phyloP scores from a whole-genome alignment of 1,284 basidiomycete genomes.

The Sanghuangporus baumii region DNA sequence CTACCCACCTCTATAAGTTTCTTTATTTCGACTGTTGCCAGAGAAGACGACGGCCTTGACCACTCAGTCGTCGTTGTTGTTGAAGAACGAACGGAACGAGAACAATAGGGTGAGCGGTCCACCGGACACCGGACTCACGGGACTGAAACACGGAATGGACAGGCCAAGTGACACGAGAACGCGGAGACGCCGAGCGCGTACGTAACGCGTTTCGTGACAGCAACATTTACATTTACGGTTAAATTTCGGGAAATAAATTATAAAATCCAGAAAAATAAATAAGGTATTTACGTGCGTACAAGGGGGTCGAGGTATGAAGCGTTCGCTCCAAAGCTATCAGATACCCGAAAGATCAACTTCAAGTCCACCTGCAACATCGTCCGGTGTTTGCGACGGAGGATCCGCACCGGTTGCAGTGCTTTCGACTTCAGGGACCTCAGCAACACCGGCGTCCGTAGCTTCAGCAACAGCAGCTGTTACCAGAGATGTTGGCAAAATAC shows the following conservation, averaged over 20 bases:
- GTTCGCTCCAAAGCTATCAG: no score
- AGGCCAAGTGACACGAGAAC: neutral
- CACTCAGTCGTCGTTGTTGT: neutral
- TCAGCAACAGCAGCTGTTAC: neutral
- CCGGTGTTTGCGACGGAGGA: no score
- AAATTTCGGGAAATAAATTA: neutral
- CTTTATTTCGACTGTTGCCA: neutral
- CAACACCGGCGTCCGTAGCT: no score
- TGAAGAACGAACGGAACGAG: neutral
- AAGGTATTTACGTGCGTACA: neutral
- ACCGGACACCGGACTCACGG: neutral
- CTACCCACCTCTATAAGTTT: neutral
- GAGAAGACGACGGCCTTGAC: neutral
- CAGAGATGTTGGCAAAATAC: no score
- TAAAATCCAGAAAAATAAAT: neutral
- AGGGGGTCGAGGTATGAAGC: neutral
- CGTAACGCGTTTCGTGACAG: constrained; percentile 1
- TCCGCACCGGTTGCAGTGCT: no score
- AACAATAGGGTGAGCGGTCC: neutral
- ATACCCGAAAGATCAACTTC: no score
- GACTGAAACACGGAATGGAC: neutral
- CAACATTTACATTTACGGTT: neutral
- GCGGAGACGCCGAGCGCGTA: neutral
- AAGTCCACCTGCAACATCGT: no score
- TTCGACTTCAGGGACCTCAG: no score